Conservation (phyloP, 139 green algal genomes). For the Volvox africanus region DNA sequence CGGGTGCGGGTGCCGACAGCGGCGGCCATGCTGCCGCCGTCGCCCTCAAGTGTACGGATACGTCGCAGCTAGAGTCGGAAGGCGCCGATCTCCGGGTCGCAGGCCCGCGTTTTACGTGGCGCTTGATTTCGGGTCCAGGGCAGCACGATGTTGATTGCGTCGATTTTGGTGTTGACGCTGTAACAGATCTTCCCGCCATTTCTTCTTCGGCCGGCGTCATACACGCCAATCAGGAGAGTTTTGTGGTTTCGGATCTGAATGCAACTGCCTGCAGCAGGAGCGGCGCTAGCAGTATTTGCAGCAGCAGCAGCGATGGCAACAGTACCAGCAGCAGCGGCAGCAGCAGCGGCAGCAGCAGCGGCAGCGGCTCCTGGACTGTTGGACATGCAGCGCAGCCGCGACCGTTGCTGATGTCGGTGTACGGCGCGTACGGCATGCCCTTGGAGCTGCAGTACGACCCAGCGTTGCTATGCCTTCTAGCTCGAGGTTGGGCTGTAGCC, state of each 20-base stretch:
- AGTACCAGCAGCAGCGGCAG: neutral
- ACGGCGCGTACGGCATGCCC: constrained; percentile 83
- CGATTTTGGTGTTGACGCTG: no score
- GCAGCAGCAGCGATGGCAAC: no score
- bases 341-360: neutral
- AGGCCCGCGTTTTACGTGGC: neutral
- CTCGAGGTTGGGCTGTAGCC: constrained; percentile 64
- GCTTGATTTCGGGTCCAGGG: neutral
- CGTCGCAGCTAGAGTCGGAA: neutral
- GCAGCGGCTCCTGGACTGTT: neutral
- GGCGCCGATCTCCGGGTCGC: neutral
- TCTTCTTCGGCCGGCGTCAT: no score
- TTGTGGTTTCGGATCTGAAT: no score
- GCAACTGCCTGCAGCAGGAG: no score
- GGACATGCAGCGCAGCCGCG: neutral
- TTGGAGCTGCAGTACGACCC: constrained; percentile 70
- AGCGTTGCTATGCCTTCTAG: constrained; percentile 70
- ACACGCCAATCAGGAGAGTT: no score
- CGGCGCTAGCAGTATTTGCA: no score
- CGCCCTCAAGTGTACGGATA: no score
- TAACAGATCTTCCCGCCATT: no score
- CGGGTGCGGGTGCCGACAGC: neutral
- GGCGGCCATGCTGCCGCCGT: no score
- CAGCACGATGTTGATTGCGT: neutral
- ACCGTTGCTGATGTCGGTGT: constrained; percentile 60